Evolutionary conservation across 2,329 filamentous ascomycete species (phyloP), one percentile per base, ranked within the genome.

Genomic region (Scytalidium lignicola): DNA sequence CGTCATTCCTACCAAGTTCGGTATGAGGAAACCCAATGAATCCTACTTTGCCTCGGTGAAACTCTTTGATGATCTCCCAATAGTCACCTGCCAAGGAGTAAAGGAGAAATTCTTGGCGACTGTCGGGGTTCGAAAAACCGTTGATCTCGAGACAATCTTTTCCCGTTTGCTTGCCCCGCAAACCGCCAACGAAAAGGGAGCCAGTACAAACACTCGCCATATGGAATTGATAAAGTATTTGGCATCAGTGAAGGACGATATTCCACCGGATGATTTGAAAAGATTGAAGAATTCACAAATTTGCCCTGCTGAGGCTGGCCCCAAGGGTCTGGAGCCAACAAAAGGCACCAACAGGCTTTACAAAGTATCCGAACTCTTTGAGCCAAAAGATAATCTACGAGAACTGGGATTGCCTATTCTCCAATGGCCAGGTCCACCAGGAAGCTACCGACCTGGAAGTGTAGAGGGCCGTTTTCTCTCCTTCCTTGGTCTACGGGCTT

Each of bases 191-290:
- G 71, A 76, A 13, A 67, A 66, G 9, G 72, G 74, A n/a, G 63
- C 65, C 18, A 66, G 70, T 18, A 76, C 78, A 21, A 69, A 68
- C 32, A 74, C 73, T 19, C 96, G 90, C 50, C 92, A 97, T 64
- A 83, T 96, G 52, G 92, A 99, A 64, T 74, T 99, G 21, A 90
- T 99, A 67, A 92, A 90, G 59, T 99, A 99, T 60, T 79, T 99
- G 41, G 82, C 92, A 10, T 95, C 91, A 8, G 93, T 99, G 22
- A 83, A 82, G 52, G 81, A 88, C 46, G 93, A 99, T 58, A 96
- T 99, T 51, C 93, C 93, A 0, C 67, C 71, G 9, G 84, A 85
- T 44, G 93, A 99, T 64, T 78, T 96, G 48, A 83, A 81, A 55
- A 88, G 86, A 61, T 75, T 99, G 20, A 85, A 79, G 49, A 79